Conservation (phyloP, 208 protist genomes). For the Wallacemonas sp. region DNA sequence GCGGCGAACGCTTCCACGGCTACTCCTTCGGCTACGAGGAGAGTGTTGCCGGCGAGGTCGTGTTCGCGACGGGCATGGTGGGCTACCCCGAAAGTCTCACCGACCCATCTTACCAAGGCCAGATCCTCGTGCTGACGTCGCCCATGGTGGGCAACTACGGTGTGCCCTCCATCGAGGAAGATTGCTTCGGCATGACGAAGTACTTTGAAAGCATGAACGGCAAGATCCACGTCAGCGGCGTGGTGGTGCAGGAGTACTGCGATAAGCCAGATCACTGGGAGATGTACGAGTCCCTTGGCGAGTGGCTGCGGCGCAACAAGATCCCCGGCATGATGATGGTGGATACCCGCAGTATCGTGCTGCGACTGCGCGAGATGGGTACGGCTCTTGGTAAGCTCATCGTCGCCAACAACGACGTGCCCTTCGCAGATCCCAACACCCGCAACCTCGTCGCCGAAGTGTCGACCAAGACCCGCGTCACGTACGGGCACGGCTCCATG, state of each 20-base stretch:
- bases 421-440: constrained; percentile 94
- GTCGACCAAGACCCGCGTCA: constrained; percentile 71
- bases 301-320: constrained; percentile 92
- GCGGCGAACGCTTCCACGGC: constrained; percentile 93
- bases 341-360: constrained; percentile 97
- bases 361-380: constrained; percentile 95
- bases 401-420: constrained; percentile 64
- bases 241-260: constrained; percentile 95
- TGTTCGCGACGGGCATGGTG: constrained; percentile 95
- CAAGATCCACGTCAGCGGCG: constrained; percentile 86
- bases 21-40: constrained; percentile 95
- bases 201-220: constrained; percentile 95
- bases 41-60: constrained; percentile 86
- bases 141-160: constrained; percentile 98
- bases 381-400: constrained; percentile 92
- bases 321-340: constrained; percentile 97
- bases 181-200: constrained; percentile 92
- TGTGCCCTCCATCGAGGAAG: constrained; percentile 85
- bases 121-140: constrained; percentile 98
- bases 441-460: constrained; percentile 95
- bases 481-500: constrained; percentile 87
- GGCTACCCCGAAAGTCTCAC: constrained; percentile 94
- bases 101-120: constrained; percentile 97
- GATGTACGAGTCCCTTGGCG: constrained; percentile 67
- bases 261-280: constrained; percentile 96